Base-by-base conservation (phyloP, 2,329 filamentous ascomycete species). In the Sphaceloma murrayae region DNA sequence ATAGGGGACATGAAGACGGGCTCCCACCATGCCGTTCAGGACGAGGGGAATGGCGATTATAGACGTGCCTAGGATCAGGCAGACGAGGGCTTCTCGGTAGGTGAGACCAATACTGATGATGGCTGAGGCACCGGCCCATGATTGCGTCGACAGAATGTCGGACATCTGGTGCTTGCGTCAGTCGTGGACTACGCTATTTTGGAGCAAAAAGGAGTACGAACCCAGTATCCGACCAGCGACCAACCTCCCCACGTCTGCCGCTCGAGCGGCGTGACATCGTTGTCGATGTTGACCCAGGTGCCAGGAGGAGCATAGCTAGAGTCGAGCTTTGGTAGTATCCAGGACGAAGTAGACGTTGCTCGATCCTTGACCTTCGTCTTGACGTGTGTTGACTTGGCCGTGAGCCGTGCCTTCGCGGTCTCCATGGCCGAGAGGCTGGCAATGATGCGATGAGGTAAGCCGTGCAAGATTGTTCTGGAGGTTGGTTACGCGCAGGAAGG, bases 1-100 rank as follows among this genome's bases (percentile, higher is more conserved):
- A 52, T 77, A 77, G 0, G 73, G 72, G 3, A 70, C 64, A 53
- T 77, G 71, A 49, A 74, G 67, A 51, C 61, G 60, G 7, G 62
- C 60, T 17, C 63, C 66, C 34, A 77, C 67, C 10, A 72, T 68
- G n/a, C 48, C 75, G 51, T 75, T 78, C 8, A 72, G 64, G 11
- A 74, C 73, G 34, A 78, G 79, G 16, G 80, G 73, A 31, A 74
- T 64, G 27, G 69, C 70, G 43, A 74, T 67, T 47, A 72, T 68
- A 55, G 71, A 65, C 56, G 70, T 71, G 5, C 61, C 67, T 6
- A 71, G 54, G 6, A 66, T 68, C 36, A 72, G 67, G 46, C 74
- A 77, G 32, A 61, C 65, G 39, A 75, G 64, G 3, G 70, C 70
- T 53, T 78, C 75, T 36, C 67, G 63, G 46, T 72, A 77, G 44